phyloP scores from a whole-genome alignment of 495 filamentous ascomycete genomes.

The Podospora anserina region DNA sequence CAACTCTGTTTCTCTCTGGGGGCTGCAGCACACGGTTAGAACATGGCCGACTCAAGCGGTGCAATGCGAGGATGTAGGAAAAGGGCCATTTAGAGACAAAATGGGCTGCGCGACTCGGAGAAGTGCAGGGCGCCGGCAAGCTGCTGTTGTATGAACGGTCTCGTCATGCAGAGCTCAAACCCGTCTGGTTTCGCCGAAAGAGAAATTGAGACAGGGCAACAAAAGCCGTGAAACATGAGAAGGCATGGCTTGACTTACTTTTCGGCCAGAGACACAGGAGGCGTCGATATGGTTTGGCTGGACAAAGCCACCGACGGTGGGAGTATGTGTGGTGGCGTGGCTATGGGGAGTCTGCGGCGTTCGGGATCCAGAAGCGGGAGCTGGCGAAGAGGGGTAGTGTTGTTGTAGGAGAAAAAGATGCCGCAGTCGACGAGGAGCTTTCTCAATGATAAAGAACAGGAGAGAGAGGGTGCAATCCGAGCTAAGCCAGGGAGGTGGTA shows the following conservation, averaged over 20 bases:
- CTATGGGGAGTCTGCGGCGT: not conserved
- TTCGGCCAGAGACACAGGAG: not conserved
- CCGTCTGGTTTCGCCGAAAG: not conserved
- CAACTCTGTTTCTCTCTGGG: not conserved
- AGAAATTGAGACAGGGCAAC: slow-evolving; percentile 1
- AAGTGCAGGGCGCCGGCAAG: slow-evolving; percentile 20
- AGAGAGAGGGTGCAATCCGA: not conserved
- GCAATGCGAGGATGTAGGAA: not conserved
- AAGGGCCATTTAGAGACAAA: slow-evolving; percentile 15
- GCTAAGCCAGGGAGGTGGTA: slow-evolving; percentile 7
- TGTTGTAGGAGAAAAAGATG: not conserved
- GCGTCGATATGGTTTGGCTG: not conserved
- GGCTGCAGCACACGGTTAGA: slow-evolving; percentile 18
- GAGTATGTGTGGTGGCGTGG: not conserved
- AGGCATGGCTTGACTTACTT: slow-evolving; percentile 9
- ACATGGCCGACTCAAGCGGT: slow-evolving; percentile 11
- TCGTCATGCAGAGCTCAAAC: not conserved
- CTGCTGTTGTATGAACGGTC: slow-evolving; percentile 11
- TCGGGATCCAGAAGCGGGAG: not conserved
- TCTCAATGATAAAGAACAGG: slow-evolving; percentile 16
- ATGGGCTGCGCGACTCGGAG: slow-evolving; percentile 16
- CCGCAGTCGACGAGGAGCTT: slow-evolving; percentile 2
- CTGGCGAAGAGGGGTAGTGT: not conserved
- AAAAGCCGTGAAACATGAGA: not conserved
- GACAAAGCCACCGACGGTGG: not conserved